These are phyloP conservation scores for Rhizopus sp. DNA, from an alignment of 371 early-diverging fungal species.

Conservation along the genomic window DNA sequence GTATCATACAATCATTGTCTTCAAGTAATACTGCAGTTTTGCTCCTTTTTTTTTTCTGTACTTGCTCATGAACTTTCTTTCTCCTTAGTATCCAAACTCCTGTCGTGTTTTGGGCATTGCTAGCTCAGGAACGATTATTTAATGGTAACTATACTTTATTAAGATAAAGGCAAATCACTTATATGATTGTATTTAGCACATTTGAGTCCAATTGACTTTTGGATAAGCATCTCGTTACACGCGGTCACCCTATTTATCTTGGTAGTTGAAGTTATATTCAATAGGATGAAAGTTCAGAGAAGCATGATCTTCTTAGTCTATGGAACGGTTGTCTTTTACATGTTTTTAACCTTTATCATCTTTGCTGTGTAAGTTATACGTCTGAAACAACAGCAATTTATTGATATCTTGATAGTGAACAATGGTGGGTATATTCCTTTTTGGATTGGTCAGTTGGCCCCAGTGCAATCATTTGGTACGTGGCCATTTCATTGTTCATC, in stretches of 20 bases:
- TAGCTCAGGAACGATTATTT: constrained; percentile 16
- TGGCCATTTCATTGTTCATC: constrained; percentile 39
- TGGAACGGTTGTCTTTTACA: constrained; percentile 48
- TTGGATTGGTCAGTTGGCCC: constrained; percentile 45
- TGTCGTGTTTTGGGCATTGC: constrained; percentile 55
- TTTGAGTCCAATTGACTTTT: constrained; percentile 26
- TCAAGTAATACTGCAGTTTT: constrained; percentile 37
- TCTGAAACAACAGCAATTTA: not conserved
- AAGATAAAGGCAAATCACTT: not conserved
- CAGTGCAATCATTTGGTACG: constrained; percentile 33
- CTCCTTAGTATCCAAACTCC: constrained; percentile 46
- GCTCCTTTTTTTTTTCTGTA: not conserved
- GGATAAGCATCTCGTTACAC: constrained; percentile 55
- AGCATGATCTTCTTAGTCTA: constrained; percentile 43
- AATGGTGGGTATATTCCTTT: constrained; percentile 53
- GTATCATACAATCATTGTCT: constrained; percentile 45
- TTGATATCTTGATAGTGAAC: constrained; percentile 14
- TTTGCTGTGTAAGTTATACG: constrained; percentile 35
- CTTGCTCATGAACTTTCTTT: not conserved
- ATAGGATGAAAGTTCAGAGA: constrained; percentile 43
- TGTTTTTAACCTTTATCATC: constrained; percentile 54
- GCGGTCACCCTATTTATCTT: constrained; percentile 53
- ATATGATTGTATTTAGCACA: constrained; percentile 10
- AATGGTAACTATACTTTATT: constrained; percentile 10
- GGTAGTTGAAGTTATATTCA: constrained; percentile 48